Percentiles rank a stretch among this genome's conserved stretches.
Evolutionary conservation across 345 rosid species (phyloP).

Genomic region (Syzygium aqueum): DNA sequence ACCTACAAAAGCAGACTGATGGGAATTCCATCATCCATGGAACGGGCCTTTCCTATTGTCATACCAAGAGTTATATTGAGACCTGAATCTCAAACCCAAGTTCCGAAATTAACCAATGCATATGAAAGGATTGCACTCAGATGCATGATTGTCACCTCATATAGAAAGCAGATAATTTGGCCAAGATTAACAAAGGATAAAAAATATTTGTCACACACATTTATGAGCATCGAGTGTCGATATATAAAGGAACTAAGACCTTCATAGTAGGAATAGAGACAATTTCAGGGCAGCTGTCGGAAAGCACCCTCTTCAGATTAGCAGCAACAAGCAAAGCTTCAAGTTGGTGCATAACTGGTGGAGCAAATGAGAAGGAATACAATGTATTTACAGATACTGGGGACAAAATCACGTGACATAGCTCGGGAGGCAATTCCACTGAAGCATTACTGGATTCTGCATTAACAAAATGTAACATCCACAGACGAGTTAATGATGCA

Average conservation of each 20-base stretch:
- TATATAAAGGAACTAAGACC: constrained; percentile 26
- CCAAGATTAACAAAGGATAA: neutral
- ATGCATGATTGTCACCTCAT: neutral
- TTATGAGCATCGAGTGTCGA: neutral
- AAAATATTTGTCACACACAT: neutral
- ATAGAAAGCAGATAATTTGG: neutral
- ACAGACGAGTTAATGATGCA: neutral
- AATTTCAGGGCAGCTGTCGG: constrained; percentile 21
- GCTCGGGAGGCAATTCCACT: constrained; percentile 88
- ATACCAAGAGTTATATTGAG: neutral
- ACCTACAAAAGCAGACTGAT: neutral
- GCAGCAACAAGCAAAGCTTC: constrained; percentile 70
- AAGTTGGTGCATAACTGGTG: constrained; percentile 69
- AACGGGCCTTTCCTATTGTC: neutral
- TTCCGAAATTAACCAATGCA: neutral
- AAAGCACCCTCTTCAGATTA: constrained; percentile 50
- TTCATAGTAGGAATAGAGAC: constrained; percentile 57
- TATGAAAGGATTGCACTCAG: neutral
- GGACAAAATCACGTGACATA: constrained; percentile 50
- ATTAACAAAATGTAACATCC: neutral
- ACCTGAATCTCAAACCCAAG: neutral
- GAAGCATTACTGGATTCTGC: constrained; percentile 35
- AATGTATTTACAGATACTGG: constrained; percentile 59
- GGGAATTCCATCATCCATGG: neutral
- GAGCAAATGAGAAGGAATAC: constrained; percentile 64